Evolutionary conservation across 495 filamentous ascomycete genomes (phyloP).

Genomic region (Penicillium subrubescens): DNA sequence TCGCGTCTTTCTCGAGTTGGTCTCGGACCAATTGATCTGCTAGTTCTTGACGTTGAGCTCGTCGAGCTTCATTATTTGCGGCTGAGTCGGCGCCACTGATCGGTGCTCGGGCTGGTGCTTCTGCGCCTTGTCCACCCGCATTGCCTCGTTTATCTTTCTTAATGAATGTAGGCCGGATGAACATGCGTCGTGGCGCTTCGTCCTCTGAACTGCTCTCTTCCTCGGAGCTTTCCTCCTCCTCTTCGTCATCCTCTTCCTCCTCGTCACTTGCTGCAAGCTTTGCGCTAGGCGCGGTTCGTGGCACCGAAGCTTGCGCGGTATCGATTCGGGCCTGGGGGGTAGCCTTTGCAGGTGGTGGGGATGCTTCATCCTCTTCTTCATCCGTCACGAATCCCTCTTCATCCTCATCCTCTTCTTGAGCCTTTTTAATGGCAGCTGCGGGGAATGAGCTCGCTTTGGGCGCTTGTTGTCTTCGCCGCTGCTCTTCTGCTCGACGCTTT

Average conservation of each 20-base stretch:
- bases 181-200: constrained; percentile 71
- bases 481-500: constrained; percentile 33
- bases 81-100: constrained; percentile 43
- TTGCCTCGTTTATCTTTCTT: constrained; percentile 73
- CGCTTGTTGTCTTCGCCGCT: constrained; percentile 42
- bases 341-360: constrained; percentile 36
- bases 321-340: constrained; percentile 22
- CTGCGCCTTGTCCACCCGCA: constrained; percentile 17
- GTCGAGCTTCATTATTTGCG: constrained; percentile 60
- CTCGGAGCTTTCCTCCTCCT: constrained; percentile 51
- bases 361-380: constrained; percentile 48
- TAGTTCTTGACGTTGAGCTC: constrained; percentile 59
- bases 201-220: constrained; percentile 68
- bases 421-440: constrained; percentile 40
- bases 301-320: constrained; percentile 1
- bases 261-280: constrained; percentile 60
- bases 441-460: constrained; percentile 67
- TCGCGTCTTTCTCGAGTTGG: constrained; percentile 78
- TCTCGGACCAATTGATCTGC: constrained; percentile 83
- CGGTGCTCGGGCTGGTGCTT: constrained; percentile 25
- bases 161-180: constrained; percentile 89
- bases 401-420: constrained; percentile 45
- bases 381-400: constrained; percentile 80
- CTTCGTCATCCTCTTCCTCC: constrained; percentile 52
- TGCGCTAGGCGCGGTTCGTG: constrained; percentile 4